These are phyloP conservation scores for Talaromyces wortmannii DNA, from an alignment of 495 filamentous ascomycete genomes.

Conservation along the genomic window DNA sequence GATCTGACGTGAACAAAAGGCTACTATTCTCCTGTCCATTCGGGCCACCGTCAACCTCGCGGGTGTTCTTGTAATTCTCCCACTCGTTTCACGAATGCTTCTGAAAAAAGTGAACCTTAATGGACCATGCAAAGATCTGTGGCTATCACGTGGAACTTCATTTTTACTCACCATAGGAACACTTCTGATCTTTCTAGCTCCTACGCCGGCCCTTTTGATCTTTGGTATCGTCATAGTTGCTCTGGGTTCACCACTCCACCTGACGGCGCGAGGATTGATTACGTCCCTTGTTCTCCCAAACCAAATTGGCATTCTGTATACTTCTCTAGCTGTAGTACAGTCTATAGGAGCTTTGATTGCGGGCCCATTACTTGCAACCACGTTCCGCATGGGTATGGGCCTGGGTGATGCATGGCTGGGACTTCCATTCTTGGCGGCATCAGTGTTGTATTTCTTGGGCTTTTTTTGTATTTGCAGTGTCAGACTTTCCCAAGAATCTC, in stretches of 20 bases:
- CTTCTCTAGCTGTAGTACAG: slow-evolving; percentile 23
- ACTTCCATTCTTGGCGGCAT: slow-evolving; percentile 13
- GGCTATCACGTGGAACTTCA: slow-evolving; percentile 22
- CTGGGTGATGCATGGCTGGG: slow-evolving; percentile 25
- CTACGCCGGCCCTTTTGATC: slow-evolving; percentile 23
- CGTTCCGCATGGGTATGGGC: slow-evolving; percentile 31
- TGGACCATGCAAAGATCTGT: slow-evolving; percentile 21
- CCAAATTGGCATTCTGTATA: slow-evolving; percentile 26
- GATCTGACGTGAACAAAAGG: slow-evolving; percentile 10
- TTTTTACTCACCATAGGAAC: slow-evolving; percentile 22
- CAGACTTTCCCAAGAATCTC: slow-evolving; percentile 24
- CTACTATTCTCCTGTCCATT: slow-evolving; percentile 31
- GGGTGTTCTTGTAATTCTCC: slow-evolving; percentile 23
- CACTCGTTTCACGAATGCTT: slow-evolving; percentile 12
- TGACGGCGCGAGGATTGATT: slow-evolving; percentile 24
- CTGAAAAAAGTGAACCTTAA: slow-evolving; percentile 18
- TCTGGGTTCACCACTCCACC: slow-evolving; percentile 21
- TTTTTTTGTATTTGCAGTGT: slow-evolving; percentile 46
- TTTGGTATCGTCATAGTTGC: slow-evolving; percentile 24
- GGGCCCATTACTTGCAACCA: slow-evolving; percentile 26
- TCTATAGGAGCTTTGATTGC: slow-evolving; percentile 22
- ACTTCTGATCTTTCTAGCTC: slow-evolving; percentile 19
- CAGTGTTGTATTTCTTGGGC: slow-evolving; percentile 24
- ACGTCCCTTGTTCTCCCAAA: slow-evolving; percentile 26
- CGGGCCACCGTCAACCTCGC: slow-evolving; percentile 24